These are phyloP conservation scores for Trametes sp. DNA, from an alignment of 1,284 basidiomycete genomes.

Conservation along the genomic window DNA sequence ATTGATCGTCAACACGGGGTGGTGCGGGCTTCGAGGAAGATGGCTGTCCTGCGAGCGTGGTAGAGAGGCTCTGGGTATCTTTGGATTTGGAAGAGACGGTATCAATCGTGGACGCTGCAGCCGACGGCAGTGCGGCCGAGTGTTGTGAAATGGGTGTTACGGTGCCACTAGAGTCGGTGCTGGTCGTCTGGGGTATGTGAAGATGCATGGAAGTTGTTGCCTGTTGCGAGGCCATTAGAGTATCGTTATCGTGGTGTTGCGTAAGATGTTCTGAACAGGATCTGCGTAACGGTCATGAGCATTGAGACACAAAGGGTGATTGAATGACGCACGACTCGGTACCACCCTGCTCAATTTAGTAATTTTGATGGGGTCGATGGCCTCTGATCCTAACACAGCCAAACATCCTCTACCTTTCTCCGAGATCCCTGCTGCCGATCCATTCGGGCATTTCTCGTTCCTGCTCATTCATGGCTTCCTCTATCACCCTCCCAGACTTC, in stretches of 20 bases:
- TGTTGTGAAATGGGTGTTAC: slow-evolving; percentile 36
- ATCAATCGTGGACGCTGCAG: slow-evolving; percentile 20
- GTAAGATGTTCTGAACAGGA: neutral
- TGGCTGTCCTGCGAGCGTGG: slow-evolving; percentile 19
- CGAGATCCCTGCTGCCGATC: slow-evolving; percentile 2
- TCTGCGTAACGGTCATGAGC: neutral
- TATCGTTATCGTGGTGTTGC: neutral
- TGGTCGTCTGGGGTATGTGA: slow-evolving; percentile 13
- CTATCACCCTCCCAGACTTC: slow-evolving; percentile 28
- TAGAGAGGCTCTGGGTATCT: slow-evolving; percentile 28
- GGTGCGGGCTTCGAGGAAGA: slow-evolving; percentile 17
- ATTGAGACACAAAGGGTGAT: neutral
- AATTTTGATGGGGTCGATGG: slow-evolving; percentile 21
- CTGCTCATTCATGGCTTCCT: slow-evolving; percentile 17
- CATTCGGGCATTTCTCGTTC: neutral
- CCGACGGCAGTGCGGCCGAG: slow-evolving; percentile 22
- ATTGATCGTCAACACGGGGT: slow-evolving; percentile 27
- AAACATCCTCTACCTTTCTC: slow-evolving; percentile 14
- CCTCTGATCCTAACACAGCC: slow-evolving; percentile 18
- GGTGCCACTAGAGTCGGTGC: slow-evolving; percentile 35
- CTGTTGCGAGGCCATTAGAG: slow-evolving; percentile 12
- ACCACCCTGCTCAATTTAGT: neutral
- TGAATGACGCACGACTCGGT: neutral
- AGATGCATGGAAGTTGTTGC: slow-evolving; percentile 3
- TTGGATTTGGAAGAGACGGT: slow-evolving; percentile 30